These are phyloP conservation scores for Backusella circina DNA, from an alignment of 192 early-diverging fungal species.

Conservation along the genomic window DNA sequence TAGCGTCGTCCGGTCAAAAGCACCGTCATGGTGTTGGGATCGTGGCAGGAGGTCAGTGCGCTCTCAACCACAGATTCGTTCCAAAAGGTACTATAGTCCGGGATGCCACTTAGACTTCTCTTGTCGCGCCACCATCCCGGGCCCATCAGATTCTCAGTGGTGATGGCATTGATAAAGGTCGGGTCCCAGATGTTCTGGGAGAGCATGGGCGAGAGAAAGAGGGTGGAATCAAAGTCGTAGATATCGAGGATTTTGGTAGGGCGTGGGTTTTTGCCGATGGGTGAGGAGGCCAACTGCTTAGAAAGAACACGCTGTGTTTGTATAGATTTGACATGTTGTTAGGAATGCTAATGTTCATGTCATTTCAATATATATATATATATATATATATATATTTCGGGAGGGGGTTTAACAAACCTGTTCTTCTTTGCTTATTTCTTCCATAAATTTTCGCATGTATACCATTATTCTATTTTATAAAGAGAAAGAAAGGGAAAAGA, in stretches of 20 bases:
- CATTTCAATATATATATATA: background rate
- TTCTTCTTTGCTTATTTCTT: background rate
- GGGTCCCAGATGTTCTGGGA: conserved; percentile 11
- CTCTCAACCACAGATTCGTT: conserved; percentile 20
- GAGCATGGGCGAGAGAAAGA: conserved; percentile 26
- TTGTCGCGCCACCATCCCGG: conserved; percentile 33
- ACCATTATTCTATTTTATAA: background rate
- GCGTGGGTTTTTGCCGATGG: background rate
- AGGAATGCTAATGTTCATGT: too few relatives aligned
- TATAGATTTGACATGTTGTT: background rate
- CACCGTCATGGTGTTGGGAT: conserved; percentile 15
- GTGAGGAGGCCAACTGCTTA: background rate
- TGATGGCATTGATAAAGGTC: background rate
- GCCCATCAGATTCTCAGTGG: conserved; percentile 19
- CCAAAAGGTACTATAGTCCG: conserved; percentile 20
- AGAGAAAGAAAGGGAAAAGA: background rate
- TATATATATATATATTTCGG: background rate
- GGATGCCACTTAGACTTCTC: conserved; percentile 8
- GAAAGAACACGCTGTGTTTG: background rate
- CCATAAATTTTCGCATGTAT: background rate
- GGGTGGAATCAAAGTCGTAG: conserved; percentile 33
- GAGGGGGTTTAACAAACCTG: background rate
- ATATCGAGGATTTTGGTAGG: conserved; percentile 13
- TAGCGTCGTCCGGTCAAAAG: conserved; percentile 27
- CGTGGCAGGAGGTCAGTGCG: conserved; percentile 1